phyloP scores from a whole-genome alignment of 257 asterid genomes.

The Ballota nigra region DNA sequence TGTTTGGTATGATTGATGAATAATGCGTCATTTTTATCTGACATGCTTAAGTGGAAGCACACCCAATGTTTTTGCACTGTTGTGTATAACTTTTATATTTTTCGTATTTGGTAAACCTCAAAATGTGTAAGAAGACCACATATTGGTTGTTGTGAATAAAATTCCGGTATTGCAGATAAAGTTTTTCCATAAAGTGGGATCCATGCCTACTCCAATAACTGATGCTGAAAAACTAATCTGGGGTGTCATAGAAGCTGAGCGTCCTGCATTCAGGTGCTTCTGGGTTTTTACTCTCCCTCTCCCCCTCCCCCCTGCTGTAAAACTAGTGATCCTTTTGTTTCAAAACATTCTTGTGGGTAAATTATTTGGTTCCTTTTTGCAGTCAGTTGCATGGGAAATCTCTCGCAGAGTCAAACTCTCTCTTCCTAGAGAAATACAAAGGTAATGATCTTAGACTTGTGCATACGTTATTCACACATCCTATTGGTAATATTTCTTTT shows the following conservation, averaged over 20 bases:
- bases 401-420: conserved; percentile 67
- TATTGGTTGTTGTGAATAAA: conserved; percentile 1
- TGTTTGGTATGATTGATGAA: conserved; percentile 66
- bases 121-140: background rate
- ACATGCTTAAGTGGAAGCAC: too few relatives aligned
- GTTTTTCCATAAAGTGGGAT: conserved; percentile 75
- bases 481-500: conserved; percentile 3
- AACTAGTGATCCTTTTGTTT: background rate
- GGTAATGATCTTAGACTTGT: conserved; percentile 42
- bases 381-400: conserved; percentile 86
- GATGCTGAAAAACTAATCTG: conserved; percentile 75
- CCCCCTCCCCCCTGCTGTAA: background rate
- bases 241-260: conserved; percentile 82
- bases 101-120: background rate
- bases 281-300: background rate
- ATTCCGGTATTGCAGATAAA: conserved; percentile 52
- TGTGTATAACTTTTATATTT: background rate
- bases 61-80: background rate
- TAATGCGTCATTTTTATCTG: background rate
- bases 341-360: conserved; percentile 13
- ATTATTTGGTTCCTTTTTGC: conserved; percentile 24
- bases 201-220: conserved; percentile 66
- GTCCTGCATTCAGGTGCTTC: conserved; percentile 65
- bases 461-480: background rate
- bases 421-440: conserved; percentile 71